Conservation (phyloP, 495 filamentous ascomycete species). For the Parmelia sp. region DNA sequence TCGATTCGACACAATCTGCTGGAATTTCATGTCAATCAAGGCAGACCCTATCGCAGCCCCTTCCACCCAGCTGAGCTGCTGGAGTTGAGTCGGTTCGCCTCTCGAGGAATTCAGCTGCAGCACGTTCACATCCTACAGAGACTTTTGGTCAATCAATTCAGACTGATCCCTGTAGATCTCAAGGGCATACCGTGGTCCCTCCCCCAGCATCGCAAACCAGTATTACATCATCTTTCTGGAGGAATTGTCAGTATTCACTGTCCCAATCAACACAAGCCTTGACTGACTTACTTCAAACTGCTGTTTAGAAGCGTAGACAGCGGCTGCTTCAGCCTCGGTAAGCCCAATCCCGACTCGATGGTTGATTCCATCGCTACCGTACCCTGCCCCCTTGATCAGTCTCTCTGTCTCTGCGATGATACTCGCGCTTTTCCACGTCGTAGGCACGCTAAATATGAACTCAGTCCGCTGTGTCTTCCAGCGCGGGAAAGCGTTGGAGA, state of each 20-base stretch:
- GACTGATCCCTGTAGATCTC: neutral
- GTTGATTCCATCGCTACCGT: conserved; percentile 36
- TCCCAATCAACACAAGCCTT: conserved; percentile 18
- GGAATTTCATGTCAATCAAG: conserved; percentile 34
- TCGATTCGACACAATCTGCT: conserved; percentile 27
- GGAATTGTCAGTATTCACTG: neutral
- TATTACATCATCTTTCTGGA: conserved; percentile 39
- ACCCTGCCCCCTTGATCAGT: conserved; percentile 47
- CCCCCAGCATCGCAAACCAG: conserved; percentile 53
- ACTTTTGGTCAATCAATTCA: neutral
- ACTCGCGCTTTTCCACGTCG: conserved; percentile 55
- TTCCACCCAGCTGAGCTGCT: conserved; percentile 39
- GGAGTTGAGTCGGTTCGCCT: conserved; percentile 30
- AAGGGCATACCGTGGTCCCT: conserved; percentile 43
- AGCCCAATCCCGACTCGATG: conserved; percentile 54
- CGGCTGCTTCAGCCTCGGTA: conserved; percentile 64
- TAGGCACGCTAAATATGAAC: conserved; percentile 63
- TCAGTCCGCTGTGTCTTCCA: conserved; percentile 49
- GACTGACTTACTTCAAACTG: conserved; percentile 18
- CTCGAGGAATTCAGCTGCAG: conserved; percentile 31
- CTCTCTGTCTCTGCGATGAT: conserved; percentile 52
- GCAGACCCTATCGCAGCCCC: conserved; percentile 41
- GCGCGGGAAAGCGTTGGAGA: conserved; percentile 36
- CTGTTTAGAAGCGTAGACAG: conserved; percentile 48
- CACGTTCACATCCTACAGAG: conserved; percentile 35